Base-by-base conservation (phyloP, 495 filamentous ascomycete genomes). In the Mytilinidion resinicola region DNA sequence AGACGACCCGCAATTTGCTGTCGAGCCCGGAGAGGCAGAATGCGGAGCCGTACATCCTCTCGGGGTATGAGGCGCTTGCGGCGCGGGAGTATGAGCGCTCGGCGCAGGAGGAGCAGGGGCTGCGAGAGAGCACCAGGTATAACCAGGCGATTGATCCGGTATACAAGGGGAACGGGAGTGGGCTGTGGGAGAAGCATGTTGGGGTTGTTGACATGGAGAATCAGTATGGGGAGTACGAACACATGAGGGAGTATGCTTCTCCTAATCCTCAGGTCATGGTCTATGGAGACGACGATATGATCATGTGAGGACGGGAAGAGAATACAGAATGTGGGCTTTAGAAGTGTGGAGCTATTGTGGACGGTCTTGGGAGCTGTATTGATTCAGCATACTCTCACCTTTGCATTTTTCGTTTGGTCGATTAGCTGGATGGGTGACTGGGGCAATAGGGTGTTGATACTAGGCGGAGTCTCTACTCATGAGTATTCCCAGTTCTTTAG, bases 121-220 rank as follows among this genome's bases (percentile, higher is more conserved):
- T 69, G 20, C 53, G 49, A 44, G 68, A 70, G 38, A 55, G 53
- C 3, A 69, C 66, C 3, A 60, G 50, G 53, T 69, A 68, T 60
- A 68, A 68, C 53, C 64, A 67, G 35, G 57, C 67, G 1, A 65
- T 63, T 15, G 69, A 71, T 44, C 67, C 67, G 37, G 65, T 64
- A 11, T 69, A 66, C 48, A 63, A 69, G 12, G 20, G 25, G 7
- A 35, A 30, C 35, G 47, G 60, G 15, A 42, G 21, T 12, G 55
- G 59, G 12, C 48, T 61, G 50, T 63, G 59, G 65, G 52, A 58
- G 51, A 67, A 69, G 61, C 34, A 52, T 19, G 53, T 48, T 9
- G 61, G 58, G 15, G 43, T 67, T 8, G 41, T 63, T 59, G 62
- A 67, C 39, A 71, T 71, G 69, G 69, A 71, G 53, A 69, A 71